Evolutionary conservation across 1,284 basidiomycete species (phyloP), one percentile per base, ranked within the genome.

Genomic region (Cystobasidium sp.): DNA sequence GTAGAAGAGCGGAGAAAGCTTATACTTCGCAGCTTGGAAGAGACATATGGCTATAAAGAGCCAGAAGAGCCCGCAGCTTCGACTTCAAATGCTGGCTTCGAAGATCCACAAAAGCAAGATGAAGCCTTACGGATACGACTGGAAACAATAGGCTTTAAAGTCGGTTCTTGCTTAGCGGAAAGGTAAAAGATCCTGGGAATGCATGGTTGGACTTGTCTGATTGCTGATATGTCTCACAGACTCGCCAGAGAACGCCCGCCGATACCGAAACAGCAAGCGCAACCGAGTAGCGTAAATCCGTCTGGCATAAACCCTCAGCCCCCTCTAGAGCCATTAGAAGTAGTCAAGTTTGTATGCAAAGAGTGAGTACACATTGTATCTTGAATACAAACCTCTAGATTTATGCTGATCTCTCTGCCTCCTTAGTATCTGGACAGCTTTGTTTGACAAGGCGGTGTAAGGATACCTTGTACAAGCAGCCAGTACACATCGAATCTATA

Each of bases 341-440:
- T 75, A 43, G 75, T 80, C 76, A 80, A 80, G 56, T 80, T 80
- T 65, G 39, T 80, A n/a, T 80, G 79, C 78, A 79, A 79, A 66
- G 79, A 80, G 66, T 73, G 22, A 73, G 70, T 43, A 20, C 24
- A 49, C 14, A 20, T 41, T 12, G 52, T 5, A 43, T 52, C 5
- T 18, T 44, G 18, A 6, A 56, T 47, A 3, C 10, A n/a, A 10
- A 31, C 31, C 31, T 7, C 44, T 16, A 8, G 31, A 24, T 14
- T 43, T 8, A 39, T n/a, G 49, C 49, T 62, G 62, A 53, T 52
- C 37, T 24, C 39, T 12, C 18, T 9, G 7, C 9, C 20, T n/a
- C 37, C 18, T 10, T 18, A 73, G 70, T n/a, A 56, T 80, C 14
- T 80, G 80, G 80, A 74, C 65, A 18, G 47, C 75, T 4, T 44